A percentile compares a stretch with the other conserved stretches of the same genome.
phyloP scores from a whole-genome alignment of 495 filamentous ascomycete genomes.

The Penicillium pulvis region DNA sequence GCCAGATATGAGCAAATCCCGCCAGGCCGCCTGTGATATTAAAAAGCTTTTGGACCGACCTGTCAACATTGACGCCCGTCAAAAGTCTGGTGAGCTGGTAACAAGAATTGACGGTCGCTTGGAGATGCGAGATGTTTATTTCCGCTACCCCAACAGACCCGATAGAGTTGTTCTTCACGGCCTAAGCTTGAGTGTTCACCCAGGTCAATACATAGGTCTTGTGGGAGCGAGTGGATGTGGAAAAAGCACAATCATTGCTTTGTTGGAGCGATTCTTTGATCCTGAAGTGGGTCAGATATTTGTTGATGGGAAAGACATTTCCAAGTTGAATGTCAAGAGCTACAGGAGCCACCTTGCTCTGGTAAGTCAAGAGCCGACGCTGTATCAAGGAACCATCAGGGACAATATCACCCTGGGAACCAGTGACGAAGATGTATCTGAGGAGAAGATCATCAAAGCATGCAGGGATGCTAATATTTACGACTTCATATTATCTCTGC shows the following conservation, averaged over 20 bases:
- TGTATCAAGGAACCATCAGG: conserved; percentile 53
- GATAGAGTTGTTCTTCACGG: too few species aligned
- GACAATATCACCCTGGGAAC: conserved; percentile 57
- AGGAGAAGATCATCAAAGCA: conserved; percentile 53
- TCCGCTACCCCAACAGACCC: too few species aligned
- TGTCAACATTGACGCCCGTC: too few species aligned
- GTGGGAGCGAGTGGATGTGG: conserved; percentile 74
- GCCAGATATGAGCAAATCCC: too few species aligned
- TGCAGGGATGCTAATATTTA: conserved; percentile 59
- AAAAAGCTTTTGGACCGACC: too few species aligned
- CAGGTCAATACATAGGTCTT: conserved; percentile 66
- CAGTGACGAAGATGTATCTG: conserved; percentile 31
- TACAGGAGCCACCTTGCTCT: conserved; percentile 51
- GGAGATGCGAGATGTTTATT: too few species aligned
- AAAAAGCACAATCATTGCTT: conserved; percentile 67
- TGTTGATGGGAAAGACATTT: conserved; percentile 44
- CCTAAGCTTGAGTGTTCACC: too few species aligned
- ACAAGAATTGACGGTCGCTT: too few species aligned
- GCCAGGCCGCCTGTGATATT: too few species aligned
- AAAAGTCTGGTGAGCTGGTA: too few species aligned
- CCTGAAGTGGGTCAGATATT: conserved; percentile 37
- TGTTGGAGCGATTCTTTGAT: conserved; percentile 68
- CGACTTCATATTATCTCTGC: conserved; percentile 54
- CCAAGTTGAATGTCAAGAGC: conserved; percentile 23
- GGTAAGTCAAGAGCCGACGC: conserved; percentile 53